Evolutionary conservation across 164 flowering plant species (phyloP).

Genomic region (Vitis rotundifolia): DNA sequence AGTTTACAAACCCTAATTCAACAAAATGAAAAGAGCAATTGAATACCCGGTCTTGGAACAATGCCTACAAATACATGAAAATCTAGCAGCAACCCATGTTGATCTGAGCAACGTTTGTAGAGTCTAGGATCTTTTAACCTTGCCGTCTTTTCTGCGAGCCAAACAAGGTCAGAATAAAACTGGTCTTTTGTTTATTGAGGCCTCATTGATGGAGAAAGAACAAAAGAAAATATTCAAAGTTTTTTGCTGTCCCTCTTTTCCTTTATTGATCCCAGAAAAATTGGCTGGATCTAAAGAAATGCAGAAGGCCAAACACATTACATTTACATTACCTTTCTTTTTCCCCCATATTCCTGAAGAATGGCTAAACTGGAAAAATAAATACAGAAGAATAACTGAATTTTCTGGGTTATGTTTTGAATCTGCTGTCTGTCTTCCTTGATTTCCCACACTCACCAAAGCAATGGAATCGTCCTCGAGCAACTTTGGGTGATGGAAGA

Average conservation of each 20-base stretch:
- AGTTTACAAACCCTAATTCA: too few relatives aligned
- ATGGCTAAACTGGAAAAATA: constrained; percentile 13
- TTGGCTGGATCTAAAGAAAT: constrained; percentile 6
- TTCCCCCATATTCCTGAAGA: constrained; percentile 12
- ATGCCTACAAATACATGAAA: too few relatives aligned
- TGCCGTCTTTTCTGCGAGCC: too few relatives aligned
- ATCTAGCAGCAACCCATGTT: too few relatives aligned
- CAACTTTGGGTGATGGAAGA: constrained; percentile 28
- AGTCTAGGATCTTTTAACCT: too few relatives aligned
- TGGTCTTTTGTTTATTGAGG: too few relatives aligned
- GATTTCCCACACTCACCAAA: constrained; percentile 56
- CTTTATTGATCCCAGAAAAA: constrained; percentile 15
- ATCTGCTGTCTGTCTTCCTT: constrained; percentile 30
- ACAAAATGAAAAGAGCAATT: too few relatives aligned
- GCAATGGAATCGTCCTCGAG: constrained; percentile 36
- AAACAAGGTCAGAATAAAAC: too few relatives aligned
- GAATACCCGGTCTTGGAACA: too few relatives aligned
- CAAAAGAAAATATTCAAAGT: too few relatives aligned
- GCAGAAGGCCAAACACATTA: constrained; percentile 8
- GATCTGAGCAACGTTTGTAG: too few relatives aligned
- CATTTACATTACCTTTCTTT: constrained; percentile 3
- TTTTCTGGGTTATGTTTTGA: constrained; percentile 24
- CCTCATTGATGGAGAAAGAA: too few relatives aligned
- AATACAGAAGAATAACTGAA: constrained; percentile 11
- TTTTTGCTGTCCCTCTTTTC: neutral